These are phyloP conservation scores for Sarocladium oryzae DNA, from an alignment of 2,329 filamentous ascomycete species.

Conservation along the genomic window DNA sequence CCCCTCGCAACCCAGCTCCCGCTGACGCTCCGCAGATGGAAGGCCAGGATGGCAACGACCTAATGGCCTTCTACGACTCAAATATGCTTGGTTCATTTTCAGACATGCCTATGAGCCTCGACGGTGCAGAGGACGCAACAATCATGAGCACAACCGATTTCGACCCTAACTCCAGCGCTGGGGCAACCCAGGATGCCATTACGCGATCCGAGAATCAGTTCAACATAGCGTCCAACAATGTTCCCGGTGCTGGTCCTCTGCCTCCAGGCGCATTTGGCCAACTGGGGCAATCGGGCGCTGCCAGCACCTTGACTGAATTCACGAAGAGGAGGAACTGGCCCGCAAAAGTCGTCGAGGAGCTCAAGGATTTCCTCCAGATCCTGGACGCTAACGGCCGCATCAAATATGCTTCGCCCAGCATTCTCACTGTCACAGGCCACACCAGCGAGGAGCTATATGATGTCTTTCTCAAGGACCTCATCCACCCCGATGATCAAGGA, in stretches of 20 bases:
- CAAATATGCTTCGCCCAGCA: slow-evolving; percentile 77
- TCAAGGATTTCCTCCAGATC: slow-evolving; percentile 84
- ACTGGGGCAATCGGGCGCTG: slow-evolving; percentile 17
- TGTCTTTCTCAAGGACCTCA: slow-evolving; percentile 70
- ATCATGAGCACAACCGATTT: slow-evolving; percentile 14
- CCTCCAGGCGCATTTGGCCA: slow-evolving; percentile 32
- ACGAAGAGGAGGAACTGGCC: slow-evolving; percentile 70
- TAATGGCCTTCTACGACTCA: slow-evolving; percentile 39
- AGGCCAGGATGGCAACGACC: slow-evolving; percentile 27
- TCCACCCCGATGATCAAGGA: slow-evolving; percentile 78
- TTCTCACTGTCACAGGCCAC: slow-evolving; percentile 69
- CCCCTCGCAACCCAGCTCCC: neutral
- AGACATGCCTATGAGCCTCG: slow-evolving; percentile 38
- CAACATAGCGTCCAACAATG: slow-evolving; percentile 27
- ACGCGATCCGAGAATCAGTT: slow-evolving; percentile 27
- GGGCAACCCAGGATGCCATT: slow-evolving; percentile 23
- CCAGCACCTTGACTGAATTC: slow-evolving; percentile 48
- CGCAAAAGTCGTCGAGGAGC: slow-evolving; percentile 79
- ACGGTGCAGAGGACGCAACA: slow-evolving; percentile 24
- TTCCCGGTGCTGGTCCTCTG: slow-evolving; percentile 35
- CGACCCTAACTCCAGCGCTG: slow-evolving; percentile 12
- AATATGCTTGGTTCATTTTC: slow-evolving; percentile 30
- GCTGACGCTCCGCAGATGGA: slow-evolving; percentile 12
- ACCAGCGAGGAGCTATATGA: slow-evolving; percentile 63
- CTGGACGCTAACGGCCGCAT: slow-evolving; percentile 79